phyloP scores from a whole-genome alignment of 2,329 filamentous ascomycete species.

The Fusarium chlamydosporum region DNA sequence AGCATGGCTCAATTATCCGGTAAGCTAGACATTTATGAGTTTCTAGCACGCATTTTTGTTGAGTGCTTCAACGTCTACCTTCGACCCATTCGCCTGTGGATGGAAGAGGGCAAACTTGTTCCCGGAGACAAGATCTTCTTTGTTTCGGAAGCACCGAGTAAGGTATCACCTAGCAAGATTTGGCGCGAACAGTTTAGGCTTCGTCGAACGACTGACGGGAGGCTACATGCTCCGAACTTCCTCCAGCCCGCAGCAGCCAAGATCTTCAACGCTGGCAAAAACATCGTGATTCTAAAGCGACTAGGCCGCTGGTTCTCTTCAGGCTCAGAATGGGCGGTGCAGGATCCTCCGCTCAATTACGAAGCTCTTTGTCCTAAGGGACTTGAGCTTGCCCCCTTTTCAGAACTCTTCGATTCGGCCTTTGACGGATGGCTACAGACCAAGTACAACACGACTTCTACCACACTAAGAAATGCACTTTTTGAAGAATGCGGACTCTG shows the following conservation, averaged over 20 bases:
- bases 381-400: conserved; percentile 73
- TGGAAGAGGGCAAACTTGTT: conserved; percentile 80
- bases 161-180: conserved; percentile 72
- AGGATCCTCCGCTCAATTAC: conserved; percentile 68
- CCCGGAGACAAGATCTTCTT: conserved; percentile 81
- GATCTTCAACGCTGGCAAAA: conserved; percentile 91
- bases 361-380: conserved; percentile 66
- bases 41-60: conserved; percentile 79
- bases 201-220: conserved; percentile 70
- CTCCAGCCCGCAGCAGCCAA: conserved; percentile 76
- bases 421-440: conserved; percentile 83
- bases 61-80: conserved; percentile 87
- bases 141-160: conserved; percentile 70
- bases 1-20: conserved; percentile 79
- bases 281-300: conserved; percentile 83
- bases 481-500: conserved; percentile 78
- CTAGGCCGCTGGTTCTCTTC: conserved; percentile 68
- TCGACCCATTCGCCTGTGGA: conserved; percentile 84
- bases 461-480: conserved; percentile 74
- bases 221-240: conserved; percentile 79
- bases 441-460: conserved; percentile 79
- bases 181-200: conserved; percentile 84
- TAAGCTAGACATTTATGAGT: conserved; percentile 71
- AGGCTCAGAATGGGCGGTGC: conserved; percentile 49
- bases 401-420: conserved; percentile 78